Percentiles rank a stretch among this genome's conserved stretches.
Evolutionary conservation across 106 monocot genomes (phyloP).

Genomic region (Acorus gramineus): DNA sequence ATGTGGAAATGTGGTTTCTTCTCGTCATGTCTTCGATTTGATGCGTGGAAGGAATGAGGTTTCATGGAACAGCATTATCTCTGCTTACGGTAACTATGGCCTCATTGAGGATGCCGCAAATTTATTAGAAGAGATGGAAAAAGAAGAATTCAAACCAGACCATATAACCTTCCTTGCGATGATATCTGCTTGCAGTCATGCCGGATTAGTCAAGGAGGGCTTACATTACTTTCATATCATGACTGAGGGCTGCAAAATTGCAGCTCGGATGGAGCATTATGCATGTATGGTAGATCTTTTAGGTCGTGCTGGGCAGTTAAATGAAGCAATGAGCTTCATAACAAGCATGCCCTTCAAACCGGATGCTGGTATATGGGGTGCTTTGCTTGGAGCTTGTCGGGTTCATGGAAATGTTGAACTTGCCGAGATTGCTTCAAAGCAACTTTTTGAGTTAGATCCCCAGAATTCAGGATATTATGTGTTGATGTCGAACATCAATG

Average conservation of each 20-base stretch:
- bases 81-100: conserved; percentile 77
- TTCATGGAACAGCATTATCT: conserved; percentile 94
- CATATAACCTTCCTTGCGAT: conserved; percentile 85
- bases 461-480: conserved; percentile 90
- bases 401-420: conserved; percentile 51
- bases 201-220: conserved; percentile 59
- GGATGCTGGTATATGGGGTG: conserved; percentile 89
- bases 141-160: conserved; percentile 55
- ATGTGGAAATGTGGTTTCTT: conserved; percentile 56
- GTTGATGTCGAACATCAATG: conserved; percentile 75
- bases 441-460: conserved; percentile 74
- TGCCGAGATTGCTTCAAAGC: conserved; percentile 65
- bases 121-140: conserved; percentile 61
- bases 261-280: conserved; percentile 73
- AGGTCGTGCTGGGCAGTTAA: conserved; percentile 53
- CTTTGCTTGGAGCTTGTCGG: conserved; percentile 72
- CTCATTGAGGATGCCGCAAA: conserved; percentile 37
- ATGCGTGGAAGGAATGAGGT: conserved; percentile 72
- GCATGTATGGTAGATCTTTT: conserved; percentile 84
- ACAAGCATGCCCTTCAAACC: conserved; percentile 48
- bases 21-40: conserved; percentile 53
- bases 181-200: conserved; percentile 80
- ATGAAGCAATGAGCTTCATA: conserved; percentile 53
- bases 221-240: conserved; percentile 42
- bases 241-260: conserved; percentile 40